Base-by-base conservation (phyloP, 2,329 filamentous ascomycete genomes). In the Colletotrichum agaves region DNA sequence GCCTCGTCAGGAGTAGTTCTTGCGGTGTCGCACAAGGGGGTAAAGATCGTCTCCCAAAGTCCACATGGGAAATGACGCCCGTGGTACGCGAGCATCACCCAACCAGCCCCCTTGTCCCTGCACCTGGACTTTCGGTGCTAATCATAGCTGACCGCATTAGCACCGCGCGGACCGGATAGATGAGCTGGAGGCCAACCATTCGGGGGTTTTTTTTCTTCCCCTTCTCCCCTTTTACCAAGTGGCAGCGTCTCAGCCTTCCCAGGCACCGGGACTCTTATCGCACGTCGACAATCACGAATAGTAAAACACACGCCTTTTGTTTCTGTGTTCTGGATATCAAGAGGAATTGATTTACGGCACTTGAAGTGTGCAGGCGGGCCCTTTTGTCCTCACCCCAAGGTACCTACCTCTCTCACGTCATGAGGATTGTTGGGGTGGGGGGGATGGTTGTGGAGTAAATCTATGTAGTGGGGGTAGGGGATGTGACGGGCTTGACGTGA, bases 51-150 rank as follows among this genome's bases (percentile, higher is more conserved):
- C 57, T 33, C 19, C 31, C 7, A 23, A 31, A 41, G 46, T 46
- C 57, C 44, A 52, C 57, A 61, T 61, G 57, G 44, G 46, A 61
- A 61, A 61, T 61, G 57, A 61, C 46, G 35, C 31, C n/a, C 15
- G 43, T 6, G 57, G 44, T 31, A 60, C 43, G 27, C 57, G 44
- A 47, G 44, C 44, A 47, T 19, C 17, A 55, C 33, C 33, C 50
- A 37, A 17, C 5, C 49, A n/a, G 11, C 27, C 50, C 50, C 50
- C 49, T 52, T 15, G 49, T 31, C 49, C 49, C 6, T 27, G 23
- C 23, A 27, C 23, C 23, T 27, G 23, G 23, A 27, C n/a, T n/a
- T 27, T 12, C 27, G 49, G 49, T 55, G 53, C 53, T 57, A 44
- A 57, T 57, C 53, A 57, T 57, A 43, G 53, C 37, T 33, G 19